Evolutionary conservation across 805 yeast species (phyloP), one percentile per base, ranked within the genome.

Genomic region (Saccharomyces eubayanus): DNA sequence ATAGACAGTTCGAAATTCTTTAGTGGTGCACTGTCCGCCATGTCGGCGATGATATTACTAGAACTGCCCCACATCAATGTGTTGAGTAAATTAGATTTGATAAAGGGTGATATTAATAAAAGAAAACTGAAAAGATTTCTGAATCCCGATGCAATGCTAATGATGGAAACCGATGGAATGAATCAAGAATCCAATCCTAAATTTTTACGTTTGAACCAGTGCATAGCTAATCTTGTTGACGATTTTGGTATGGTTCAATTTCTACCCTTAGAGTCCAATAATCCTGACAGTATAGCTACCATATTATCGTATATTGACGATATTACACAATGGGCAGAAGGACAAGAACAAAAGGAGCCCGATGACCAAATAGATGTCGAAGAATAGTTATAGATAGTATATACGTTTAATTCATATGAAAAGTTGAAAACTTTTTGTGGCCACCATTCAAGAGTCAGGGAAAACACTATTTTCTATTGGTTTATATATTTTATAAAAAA

Each of bases 161-260:
- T 94, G 58, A 73, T 76, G 12, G 72, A 77, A 45, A 78, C 76
- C 43, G 77, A 75, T 5, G 77, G 77, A 52, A 74, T 74, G 49
- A 74, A 73, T 46, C 61, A 57, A 36, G 51, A 52, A 11, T 72
- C 80, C 50, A 82, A 82, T 60, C 83, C 84, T 47, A 84, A 79
- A 63, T 92, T 83, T 64, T 78, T 83, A 41, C 81, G 76, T 57
- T 77, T 94, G 55, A 92, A 89, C 67, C 79, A 80, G 60, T 79
- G 91, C 14, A 90, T 94, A 60, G 97, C 97, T 0, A 83, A 86
- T 58, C 74, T 94, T 60, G 95, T 91, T 36, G 98, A 94, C 66
- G 99, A 94, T 64, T 94, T 94, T 68, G 99, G 99, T 6, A 94
- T 94, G 99, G 97, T 94, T 2, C 97, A 94, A 67, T 94, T 90